These are phyloP conservation scores for Scortechinia acanthostroma DNA, from an alignment of 2,329 filamentous ascomycete genomes.

Conservation along the genomic window DNA sequence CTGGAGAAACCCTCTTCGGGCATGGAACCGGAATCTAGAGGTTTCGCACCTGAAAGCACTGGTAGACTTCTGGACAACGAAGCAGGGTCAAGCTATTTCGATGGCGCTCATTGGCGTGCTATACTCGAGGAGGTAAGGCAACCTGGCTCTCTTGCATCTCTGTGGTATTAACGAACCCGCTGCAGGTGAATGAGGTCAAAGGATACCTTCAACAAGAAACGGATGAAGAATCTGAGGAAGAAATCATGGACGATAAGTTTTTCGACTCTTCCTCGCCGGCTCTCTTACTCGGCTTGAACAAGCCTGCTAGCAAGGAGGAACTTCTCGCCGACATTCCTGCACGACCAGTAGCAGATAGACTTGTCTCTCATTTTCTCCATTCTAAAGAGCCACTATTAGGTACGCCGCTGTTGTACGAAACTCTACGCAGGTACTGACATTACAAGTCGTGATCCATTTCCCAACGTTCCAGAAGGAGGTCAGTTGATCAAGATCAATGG, in stretches of 20 bases:
- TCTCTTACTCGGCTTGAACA: not conserved
- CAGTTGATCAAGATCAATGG: too few species aligned
- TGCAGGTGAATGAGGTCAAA: not conserved
- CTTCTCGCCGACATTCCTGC: not conserved
- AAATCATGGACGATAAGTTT: not conserved
- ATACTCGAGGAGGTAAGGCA: not conserved
- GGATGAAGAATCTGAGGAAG: not conserved
- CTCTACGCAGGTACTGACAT: not conserved
- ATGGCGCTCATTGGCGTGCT: constrained; percentile 10
- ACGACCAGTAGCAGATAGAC: not conserved
- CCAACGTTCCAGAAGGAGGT: not conserved
- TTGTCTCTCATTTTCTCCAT: not conserved
- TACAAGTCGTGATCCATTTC: not conserved
- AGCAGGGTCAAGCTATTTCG: constrained; percentile 20
- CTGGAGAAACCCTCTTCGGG: too few species aligned
- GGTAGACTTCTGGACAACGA: constrained; percentile 18
- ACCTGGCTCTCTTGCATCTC: not conserved
- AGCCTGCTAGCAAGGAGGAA: not conserved
- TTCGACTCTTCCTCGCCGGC: not conserved
- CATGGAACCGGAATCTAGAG: too few species aligned
- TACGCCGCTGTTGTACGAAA: not conserved
- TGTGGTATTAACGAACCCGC: not conserved
- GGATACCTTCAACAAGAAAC: not conserved
- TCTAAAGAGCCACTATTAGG: not conserved
- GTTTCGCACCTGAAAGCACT: too few species aligned